A percentile compares a stretch with the other conserved stretches of the same genome.
These are phyloP conservation scores for Kappamyces sp. DNA, from an alignment of 192 early-diverging fungal species.

Conservation along the genomic window DNA sequence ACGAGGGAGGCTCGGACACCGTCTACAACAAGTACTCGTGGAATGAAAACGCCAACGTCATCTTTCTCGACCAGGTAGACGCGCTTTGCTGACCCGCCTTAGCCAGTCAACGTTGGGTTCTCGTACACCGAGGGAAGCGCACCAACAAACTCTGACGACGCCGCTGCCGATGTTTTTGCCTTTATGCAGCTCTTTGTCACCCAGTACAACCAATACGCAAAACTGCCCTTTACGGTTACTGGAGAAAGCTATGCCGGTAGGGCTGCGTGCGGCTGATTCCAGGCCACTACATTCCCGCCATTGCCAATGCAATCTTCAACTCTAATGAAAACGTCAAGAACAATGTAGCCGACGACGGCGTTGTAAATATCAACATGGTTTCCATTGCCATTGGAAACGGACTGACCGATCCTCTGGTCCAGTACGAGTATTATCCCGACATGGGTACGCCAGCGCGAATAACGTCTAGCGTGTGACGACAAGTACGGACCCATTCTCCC, in stretches of 20 bases:
- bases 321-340: slow-evolving; percentile 41
- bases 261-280: no score
- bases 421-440: slow-evolving; percentile 83
- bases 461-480: slow-evolving; percentile 1
- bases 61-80: slow-evolving; percentile 34
- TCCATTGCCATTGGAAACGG: slow-evolving; percentile 78
- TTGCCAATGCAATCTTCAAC: slow-evolving; percentile 73
- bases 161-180: slow-evolving; percentile 84
- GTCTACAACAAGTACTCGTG: slow-evolving; percentile 72
- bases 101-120: slow-evolving; percentile 67
- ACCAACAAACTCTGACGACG: slow-evolving; percentile 58
- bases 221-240: slow-evolving; percentile 76
- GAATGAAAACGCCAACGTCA: slow-evolving; percentile 83
- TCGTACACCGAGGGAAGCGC: slow-evolving; percentile 63
- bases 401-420: slow-evolving; percentile 77
- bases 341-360: slow-evolving; percentile 31
- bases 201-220: slow-evolving; percentile 73
- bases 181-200: slow-evolving; percentile 91
- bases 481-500: slow-evolving; percentile 59
- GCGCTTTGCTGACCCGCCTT: not conserved
- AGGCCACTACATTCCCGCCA: slow-evolving; percentile 86
- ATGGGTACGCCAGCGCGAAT: slow-evolving; percentile 1
- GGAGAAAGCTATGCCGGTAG: slow-evolving; percentile 58
- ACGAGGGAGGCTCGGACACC: slow-evolving; percentile 63
- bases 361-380: slow-evolving; percentile 24